These are phyloP conservation scores for Talaromyces sp. DNA, from an alignment of 2,329 filamentous ascomycete genomes.

Conservation along the genomic window DNA sequence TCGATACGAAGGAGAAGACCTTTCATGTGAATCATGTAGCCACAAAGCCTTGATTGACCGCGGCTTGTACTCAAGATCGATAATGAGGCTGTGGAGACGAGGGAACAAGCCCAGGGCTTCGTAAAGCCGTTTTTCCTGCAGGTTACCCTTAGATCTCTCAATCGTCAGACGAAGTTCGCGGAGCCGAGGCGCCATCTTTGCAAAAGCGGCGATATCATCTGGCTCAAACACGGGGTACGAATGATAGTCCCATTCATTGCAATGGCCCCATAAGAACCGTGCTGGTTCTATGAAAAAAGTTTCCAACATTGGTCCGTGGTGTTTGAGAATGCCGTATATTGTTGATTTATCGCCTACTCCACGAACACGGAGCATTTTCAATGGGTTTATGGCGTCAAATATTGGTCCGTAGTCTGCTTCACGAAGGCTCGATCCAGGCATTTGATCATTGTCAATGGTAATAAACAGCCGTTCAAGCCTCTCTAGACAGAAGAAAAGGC, in stretches of 20 bases:
- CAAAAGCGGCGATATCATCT: neutral
- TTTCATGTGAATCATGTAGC: neutral
- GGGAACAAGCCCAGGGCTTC: conserved; percentile 3
- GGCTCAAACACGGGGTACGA: neutral
- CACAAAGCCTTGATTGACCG: neutral
- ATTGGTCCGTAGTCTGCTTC: neutral
- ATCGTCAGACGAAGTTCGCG: conserved; percentile 2
- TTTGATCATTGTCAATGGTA: neutral
- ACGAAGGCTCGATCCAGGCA: neutral
- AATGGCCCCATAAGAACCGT: neutral
- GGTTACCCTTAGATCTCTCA: neutral
- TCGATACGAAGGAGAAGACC: neutral
- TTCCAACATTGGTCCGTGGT: neutral
- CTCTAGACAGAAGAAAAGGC: neutral
- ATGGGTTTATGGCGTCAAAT: neutral
- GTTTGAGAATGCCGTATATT: neutral
- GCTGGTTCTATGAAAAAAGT: neutral
- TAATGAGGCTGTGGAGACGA: neutral
- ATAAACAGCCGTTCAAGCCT: conserved; percentile 2
- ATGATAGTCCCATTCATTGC: neutral
- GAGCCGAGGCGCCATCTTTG: neutral
- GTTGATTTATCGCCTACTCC: neutral
- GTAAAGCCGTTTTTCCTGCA: neutral
- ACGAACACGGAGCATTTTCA: conserved; percentile 4
- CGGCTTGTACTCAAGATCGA: conserved; percentile 1